Percentiles rank a stretch among this genome's conserved stretches.
Conservation (phyloP, 1,284 basidiomycete genomes). For the Anthracocystis panici-leucophaei region DNA sequence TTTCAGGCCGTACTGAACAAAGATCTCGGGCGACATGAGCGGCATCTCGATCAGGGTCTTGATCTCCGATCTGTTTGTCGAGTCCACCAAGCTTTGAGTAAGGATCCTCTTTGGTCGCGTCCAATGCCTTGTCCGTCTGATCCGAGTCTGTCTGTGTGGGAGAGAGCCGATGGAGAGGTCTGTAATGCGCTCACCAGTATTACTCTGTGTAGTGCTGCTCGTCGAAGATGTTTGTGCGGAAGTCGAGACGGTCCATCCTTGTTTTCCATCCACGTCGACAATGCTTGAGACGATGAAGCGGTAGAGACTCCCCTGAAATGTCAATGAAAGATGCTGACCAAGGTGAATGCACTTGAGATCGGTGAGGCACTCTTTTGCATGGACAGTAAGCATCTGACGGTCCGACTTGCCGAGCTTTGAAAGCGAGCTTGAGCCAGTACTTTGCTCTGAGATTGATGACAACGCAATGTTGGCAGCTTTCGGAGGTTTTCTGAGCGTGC, state of each 20-base stretch:
- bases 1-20: conserved; percentile 80
- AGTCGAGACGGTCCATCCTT: conserved; percentile 73
- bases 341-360: conserved; percentile 38
- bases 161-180: conserved; percentile 67
- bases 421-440: conserved; percentile 3
- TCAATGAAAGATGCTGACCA: conserved; percentile 18
- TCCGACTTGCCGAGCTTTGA: conserved; percentile 62
- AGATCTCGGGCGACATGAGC: conserved; percentile 87
- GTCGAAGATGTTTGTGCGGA: conserved; percentile 1
- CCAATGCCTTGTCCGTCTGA: neutral
- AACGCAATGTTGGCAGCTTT: conserved; percentile 50
- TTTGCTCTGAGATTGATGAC: conserved; percentile 24
- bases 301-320: conserved; percentile 26
- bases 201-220: conserved; percentile 20
- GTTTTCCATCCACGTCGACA: conserved; percentile 81
- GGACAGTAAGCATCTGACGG: conserved; percentile 70
- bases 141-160: conserved; percentile 39
- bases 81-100: conserved; percentile 87
- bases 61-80: conserved; percentile 87
- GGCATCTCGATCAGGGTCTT: conserved; percentile 95
- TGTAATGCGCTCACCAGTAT: conserved; percentile 69
- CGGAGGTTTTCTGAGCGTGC: conserved; percentile 21
- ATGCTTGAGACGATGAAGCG: neutral
- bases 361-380: conserved; percentile 71
- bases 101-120: conserved; percentile 44